phyloP scores from a whole-genome alignment of 768 basidiomycete species.

The Royoungia palumana region DNA sequence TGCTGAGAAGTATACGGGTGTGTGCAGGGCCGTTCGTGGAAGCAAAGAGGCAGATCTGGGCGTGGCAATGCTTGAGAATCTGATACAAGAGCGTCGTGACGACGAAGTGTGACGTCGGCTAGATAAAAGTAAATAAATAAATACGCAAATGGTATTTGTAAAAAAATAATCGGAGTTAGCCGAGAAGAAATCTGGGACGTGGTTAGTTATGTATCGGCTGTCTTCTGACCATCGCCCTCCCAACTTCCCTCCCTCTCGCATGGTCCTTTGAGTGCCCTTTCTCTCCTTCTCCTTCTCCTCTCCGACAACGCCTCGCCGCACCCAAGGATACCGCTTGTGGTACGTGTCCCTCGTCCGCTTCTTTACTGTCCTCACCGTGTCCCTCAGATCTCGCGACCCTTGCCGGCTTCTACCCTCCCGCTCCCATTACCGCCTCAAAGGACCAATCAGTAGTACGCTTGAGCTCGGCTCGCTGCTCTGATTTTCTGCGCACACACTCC shows the following conservation, averaged over 20 bases:
- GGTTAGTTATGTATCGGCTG: conserved; percentile 29
- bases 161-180: conserved; percentile 22
- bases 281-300: conserved; percentile 27
- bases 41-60: conserved; percentile 16
- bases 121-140: conserved; percentile 23
- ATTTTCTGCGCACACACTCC: conserved; percentile 25
- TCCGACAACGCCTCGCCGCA: conserved; percentile 45
- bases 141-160: neutral
- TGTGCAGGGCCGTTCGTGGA: neutral
- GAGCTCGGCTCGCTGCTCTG: conserved; percentile 65
- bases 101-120: conserved; percentile 23
- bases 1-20: neutral
- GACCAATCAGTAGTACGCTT: conserved; percentile 53
- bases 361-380: neutral
- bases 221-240: conserved; percentile 28
- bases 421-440: conserved; percentile 34
- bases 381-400: conserved; percentile 86
- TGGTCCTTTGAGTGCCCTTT: conserved; percentile 35
- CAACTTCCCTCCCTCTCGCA: conserved; percentile 27
- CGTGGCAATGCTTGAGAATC: conserved; percentile 10
- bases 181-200: conserved; percentile 18
- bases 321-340: conserved; percentile 54
- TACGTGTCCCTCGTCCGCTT: conserved; percentile 19
- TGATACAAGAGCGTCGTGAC: conserved; percentile 11
- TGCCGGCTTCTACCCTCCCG: conserved; percentile 72